Percentiles rank a stretch among this genome's conserved stretches.
Conservation (phyloP, 768 basidiomycete genomes). For the Kondoa subrosea region DNA sequence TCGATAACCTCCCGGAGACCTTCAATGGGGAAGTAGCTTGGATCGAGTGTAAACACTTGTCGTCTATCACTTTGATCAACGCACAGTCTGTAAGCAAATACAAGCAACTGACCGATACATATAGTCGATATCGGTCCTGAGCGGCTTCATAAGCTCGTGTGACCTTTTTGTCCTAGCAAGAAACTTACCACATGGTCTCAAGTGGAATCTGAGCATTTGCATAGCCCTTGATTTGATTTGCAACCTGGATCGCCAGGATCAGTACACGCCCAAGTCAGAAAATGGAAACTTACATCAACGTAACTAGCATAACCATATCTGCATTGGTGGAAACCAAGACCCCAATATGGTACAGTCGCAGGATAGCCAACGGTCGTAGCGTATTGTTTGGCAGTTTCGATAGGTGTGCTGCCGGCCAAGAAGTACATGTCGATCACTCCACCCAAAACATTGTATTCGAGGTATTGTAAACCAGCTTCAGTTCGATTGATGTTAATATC, state of each 20-base stretch:
- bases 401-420: slow-evolving; percentile 15
- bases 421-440: slow-evolving; percentile 25
- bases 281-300: slow-evolving; percentile 8
- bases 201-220: slow-evolving; percentile 14
- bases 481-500: slow-evolving; percentile 46
- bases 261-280: not conserved
- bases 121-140: slow-evolving; percentile 36
- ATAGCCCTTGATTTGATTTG: slow-evolving; percentile 11
- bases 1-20: slow-evolving; percentile 51
- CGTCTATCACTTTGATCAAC: no score
- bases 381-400: slow-evolving; percentile 16
- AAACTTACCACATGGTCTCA: slow-evolving; percentile 10
- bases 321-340: slow-evolving; percentile 22
- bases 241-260: slow-evolving; percentile 6
- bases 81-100: no score
- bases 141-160: not conserved
- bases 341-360: slow-evolving; percentile 17
- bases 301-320: slow-evolving; percentile 21
- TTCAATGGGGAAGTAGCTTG: slow-evolving; percentile 47
- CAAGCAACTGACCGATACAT: no score
- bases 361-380: slow-evolving; percentile 18
- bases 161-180: not conserved
- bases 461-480: slow-evolving; percentile 18
- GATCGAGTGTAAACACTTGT: slow-evolving; percentile 53
- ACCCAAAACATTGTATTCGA: slow-evolving; percentile 21